These are phyloP conservation scores for Abrus precatorius DNA, from an alignment of 306 rosid genomes.

Conservation along the genomic window DNA sequence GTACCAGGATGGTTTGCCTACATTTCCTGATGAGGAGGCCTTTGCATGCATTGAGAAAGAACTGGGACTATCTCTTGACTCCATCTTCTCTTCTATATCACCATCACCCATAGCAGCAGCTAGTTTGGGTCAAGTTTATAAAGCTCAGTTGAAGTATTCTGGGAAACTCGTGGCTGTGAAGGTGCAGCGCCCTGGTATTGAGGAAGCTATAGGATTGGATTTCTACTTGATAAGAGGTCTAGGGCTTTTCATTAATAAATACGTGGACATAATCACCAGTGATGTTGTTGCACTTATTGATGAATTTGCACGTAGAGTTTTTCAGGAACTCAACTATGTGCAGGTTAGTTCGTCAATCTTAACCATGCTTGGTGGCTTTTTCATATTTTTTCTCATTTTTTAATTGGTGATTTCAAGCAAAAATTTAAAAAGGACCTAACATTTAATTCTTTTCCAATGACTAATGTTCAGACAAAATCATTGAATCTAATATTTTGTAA, in stretches of 20 bases:
- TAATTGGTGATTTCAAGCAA: not conserved
- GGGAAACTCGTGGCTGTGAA: constrained; percentile 81
- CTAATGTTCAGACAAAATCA: not conserved
- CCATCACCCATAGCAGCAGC: constrained; percentile 92
- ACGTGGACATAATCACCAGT: constrained; percentile 75
- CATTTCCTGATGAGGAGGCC: constrained; percentile 89
- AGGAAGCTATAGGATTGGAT: constrained; percentile 92
- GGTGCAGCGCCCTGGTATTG: constrained; percentile 92
- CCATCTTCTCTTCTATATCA: constrained; percentile 76
- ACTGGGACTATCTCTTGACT: constrained; percentile 70
- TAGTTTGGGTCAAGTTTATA: constrained; percentile 94
- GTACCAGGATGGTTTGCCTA: constrained; percentile 86
- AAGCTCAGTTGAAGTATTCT: constrained; percentile 74
- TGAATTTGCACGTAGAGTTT: constrained; percentile 90
- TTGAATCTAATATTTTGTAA: not conserved
- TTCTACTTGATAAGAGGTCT: constrained; percentile 83
- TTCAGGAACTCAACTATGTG: constrained; percentile 94
- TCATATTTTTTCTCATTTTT: not conserved
- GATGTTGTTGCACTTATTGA: constrained; percentile 90
- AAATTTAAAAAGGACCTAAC: not conserved
- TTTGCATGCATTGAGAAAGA: constrained; percentile 86
- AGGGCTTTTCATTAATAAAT: constrained; percentile 80
- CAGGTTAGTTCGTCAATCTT: constrained; percentile 66
- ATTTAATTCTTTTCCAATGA: not conserved
- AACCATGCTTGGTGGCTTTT: constrained; percentile 9